Conservation (phyloP, 2,329 filamentous ascomycete species). For the Stemphylium beticola region DNA sequence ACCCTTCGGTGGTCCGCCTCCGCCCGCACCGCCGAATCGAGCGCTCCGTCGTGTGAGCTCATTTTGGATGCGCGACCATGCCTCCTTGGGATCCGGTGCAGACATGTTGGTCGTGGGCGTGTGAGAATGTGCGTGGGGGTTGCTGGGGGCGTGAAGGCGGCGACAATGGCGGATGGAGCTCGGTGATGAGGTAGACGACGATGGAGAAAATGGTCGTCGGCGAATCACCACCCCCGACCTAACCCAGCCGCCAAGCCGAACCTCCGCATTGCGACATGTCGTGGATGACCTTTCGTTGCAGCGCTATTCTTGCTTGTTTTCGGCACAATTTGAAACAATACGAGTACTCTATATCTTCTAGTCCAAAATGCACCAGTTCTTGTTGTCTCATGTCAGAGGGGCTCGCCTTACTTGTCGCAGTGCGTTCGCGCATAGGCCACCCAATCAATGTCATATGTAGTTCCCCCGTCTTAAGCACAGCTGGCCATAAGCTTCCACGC, state of each 20-base stretch:
- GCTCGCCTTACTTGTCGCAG: constrained; percentile 21
- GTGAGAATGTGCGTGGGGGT: constrained; percentile 44
- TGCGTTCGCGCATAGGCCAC: constrained; percentile 37
- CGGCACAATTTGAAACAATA: neutral
- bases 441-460: constrained; percentile 35
- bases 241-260: constrained; percentile 27
- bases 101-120: constrained; percentile 35
- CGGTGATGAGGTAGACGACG: constrained; percentile 39
- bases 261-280: constrained; percentile 17
- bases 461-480: constrained; percentile 42
- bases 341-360: neutral
- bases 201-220: constrained; percentile 37
- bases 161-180: constrained; percentile 23
- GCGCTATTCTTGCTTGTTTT: neutral
- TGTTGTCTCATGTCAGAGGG: constrained; percentile 17
- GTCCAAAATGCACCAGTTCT: constrained; percentile 1
- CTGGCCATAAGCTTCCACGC: constrained; percentile 43
- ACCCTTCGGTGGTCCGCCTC: constrained; percentile 56
- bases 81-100: constrained; percentile 65
- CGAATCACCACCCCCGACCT: constrained; percentile 33
- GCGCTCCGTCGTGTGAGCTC: constrained; percentile 58
- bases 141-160: constrained; percentile 36
- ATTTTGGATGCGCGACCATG: constrained; percentile 69
- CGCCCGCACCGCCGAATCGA: constrained; percentile 58
- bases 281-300: neutral